These are phyloP conservation scores for Sanguinoderma infundibulare DNA, from an alignment of 1,284 basidiomycete genomes.

Conservation along the genomic window DNA sequence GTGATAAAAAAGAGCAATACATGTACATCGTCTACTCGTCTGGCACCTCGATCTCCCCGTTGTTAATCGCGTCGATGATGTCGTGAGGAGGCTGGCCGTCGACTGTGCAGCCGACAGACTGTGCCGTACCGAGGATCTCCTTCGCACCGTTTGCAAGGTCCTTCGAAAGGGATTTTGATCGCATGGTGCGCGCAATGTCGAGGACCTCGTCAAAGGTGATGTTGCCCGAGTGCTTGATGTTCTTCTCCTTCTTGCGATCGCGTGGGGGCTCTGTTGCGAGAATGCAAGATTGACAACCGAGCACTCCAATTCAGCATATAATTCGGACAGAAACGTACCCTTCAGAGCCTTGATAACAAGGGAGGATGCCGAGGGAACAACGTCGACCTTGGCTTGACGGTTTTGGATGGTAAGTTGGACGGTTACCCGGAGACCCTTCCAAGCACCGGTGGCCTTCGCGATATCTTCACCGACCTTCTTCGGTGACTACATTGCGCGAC, in stretches of 20 bases:
- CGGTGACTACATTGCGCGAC: constrained; percentile 72
- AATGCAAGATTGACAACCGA: not conserved
- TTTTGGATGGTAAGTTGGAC: constrained; percentile 99
- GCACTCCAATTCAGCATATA: not conserved
- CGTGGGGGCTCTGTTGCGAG: constrained; percentile 87
- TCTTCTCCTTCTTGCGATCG: constrained; percentile 99
- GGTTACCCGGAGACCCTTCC: constrained; percentile 99
- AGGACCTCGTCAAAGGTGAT: constrained; percentile 94
- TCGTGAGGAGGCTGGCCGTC: constrained; percentile 95
- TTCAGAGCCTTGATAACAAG: constrained; percentile 99
- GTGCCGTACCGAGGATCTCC: constrained; percentile 94
- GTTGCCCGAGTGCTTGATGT: constrained; percentile 98
- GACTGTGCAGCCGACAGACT: constrained; percentile 95
- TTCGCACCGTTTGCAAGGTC: constrained; percentile 89
- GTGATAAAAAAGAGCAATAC: constrained; percentile 25
- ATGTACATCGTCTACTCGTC: constrained; percentile 65
- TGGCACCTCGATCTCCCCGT: constrained; percentile 93
- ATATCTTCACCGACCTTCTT: constrained; percentile 99
- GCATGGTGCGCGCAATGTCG: constrained; percentile 97
- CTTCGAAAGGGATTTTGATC: constrained; percentile 94
- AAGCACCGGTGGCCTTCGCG: constrained; percentile 97
- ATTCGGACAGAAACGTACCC: constrained; percentile 52
- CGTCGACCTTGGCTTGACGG: constrained; percentile 96
- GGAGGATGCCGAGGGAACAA: constrained; percentile 97
- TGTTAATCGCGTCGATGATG: constrained; percentile 95